Conservation (phyloP, 1,284 basidiomycete species). For the Microbotryomycetes sp. region DNA sequence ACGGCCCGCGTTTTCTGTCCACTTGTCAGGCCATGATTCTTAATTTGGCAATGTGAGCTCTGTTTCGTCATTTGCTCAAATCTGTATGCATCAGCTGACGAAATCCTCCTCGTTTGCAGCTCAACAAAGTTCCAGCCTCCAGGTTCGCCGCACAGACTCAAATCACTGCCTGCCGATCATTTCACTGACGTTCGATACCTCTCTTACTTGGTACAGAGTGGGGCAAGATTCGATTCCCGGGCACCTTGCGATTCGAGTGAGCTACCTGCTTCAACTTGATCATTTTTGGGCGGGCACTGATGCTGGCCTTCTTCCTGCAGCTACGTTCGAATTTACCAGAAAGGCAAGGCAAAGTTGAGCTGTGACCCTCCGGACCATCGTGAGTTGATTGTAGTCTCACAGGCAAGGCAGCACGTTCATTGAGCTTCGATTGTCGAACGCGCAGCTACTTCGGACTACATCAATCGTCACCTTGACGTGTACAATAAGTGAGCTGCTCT, state of each 20-base stretch:
- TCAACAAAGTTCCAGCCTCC: constrained; percentile 30
- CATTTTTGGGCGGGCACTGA: neutral
- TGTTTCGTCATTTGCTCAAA: constrained; percentile 1
- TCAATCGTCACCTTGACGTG: constrained; percentile 13
- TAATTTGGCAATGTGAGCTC: constrained; percentile 22
- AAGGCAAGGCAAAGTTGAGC: constrained; percentile 15
- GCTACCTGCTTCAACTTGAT: neutral
- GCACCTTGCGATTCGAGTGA: neutral
- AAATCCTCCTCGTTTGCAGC: constrained; percentile 26
- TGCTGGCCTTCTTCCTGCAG: neutral
- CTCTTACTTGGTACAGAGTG: neutral
- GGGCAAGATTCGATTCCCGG: constrained; percentile 3
- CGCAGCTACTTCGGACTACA: constrained; percentile 5
- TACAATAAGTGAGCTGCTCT: constrained; percentile 6
- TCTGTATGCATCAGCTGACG: constrained; percentile 46
- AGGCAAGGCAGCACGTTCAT: neutral
- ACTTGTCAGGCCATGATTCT: constrained; percentile 4
- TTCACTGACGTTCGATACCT: neutral
- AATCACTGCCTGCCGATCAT: constrained; percentile 19
- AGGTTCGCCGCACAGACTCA: constrained; percentile 17
- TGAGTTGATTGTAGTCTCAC: too few relatives aligned
- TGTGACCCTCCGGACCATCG: constrained; percentile 13
- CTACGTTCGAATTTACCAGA: constrained; percentile 11
- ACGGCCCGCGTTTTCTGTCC: too few relatives aligned
- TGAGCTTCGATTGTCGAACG: neutral